Evolutionary conservation across 768 basidiomycete genomes (phyloP).

Genomic region (Naganishia kalamii): DNA sequence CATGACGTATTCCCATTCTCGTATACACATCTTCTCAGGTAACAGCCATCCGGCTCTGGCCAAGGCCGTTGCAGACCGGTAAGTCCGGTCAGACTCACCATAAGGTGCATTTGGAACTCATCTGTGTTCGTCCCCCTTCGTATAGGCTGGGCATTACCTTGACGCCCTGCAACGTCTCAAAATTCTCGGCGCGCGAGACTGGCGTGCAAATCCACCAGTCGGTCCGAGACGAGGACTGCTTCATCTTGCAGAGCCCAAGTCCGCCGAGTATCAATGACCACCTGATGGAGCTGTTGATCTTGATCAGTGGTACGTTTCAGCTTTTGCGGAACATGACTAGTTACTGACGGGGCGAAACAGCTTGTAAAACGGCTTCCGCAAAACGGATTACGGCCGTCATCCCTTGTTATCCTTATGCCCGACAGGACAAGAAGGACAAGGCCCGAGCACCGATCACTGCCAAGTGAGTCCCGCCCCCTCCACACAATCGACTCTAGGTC

Average conservation of each 20-base stretch:
- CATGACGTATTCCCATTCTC: slow-evolving; percentile 2
- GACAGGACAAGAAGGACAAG: slow-evolving; percentile 99
- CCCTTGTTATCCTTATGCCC: slow-evolving; percentile 90
- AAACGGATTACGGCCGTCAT: slow-evolving; percentile 97
- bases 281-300: slow-evolving; percentile 96
- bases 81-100: slow-evolving; percentile 33
- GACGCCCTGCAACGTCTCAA: slow-evolving; percentile 77
- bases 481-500: not conserved
- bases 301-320: slow-evolving; percentile 68
- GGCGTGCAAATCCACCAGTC: slow-evolving; percentile 86
- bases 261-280: slow-evolving; percentile 66
- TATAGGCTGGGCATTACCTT: slow-evolving; percentile 79
- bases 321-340: not conserved
- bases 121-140: not conserved
- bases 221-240: slow-evolving; percentile 96
- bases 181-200: slow-evolving; percentile 85
- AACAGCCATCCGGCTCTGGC: slow-evolving; percentile 94
- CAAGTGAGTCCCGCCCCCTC: slow-evolving; percentile 51
- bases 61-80: slow-evolving; percentile 88
- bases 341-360: slow-evolving; percentile 20
- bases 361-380: slow-evolving; percentile 98
- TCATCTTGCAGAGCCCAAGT: slow-evolving; percentile 71
- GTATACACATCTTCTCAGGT: slow-evolving; percentile 53
- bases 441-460: slow-evolving; percentile 95
- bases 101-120: not conserved